These are phyloP conservation scores for Penicillium sp. DNA, from an alignment of 2,329 filamentous ascomycete genomes.

Conservation along the genomic window DNA sequence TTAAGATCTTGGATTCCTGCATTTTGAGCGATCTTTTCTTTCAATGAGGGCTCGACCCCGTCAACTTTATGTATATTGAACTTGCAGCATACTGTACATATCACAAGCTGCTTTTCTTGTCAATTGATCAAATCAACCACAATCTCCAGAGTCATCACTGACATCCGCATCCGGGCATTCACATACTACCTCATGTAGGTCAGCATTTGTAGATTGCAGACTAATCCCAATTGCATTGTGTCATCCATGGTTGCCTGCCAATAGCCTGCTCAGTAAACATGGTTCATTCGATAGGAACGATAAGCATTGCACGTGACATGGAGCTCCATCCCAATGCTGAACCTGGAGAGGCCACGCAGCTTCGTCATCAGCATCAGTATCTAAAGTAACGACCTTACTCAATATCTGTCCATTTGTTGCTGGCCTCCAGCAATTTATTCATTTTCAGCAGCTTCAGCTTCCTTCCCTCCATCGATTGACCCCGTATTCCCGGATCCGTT, in stretches of 20 bases:
- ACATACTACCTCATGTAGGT: too few species aligned
- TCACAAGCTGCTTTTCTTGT: slow-evolving; percentile 1
- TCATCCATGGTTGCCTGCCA: neutral
- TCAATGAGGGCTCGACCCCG: neutral
- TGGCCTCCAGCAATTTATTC: neutral
- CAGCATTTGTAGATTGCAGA: neutral
- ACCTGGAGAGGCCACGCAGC: slow-evolving; percentile 30
- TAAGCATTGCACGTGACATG: slow-evolving; percentile 34
- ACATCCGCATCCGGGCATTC: neutral
- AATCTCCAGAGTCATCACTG: neutral
- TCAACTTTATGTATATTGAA: slow-evolving; percentile 12
- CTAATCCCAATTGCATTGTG: neutral
- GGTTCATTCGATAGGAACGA: slow-evolving; percentile 12
- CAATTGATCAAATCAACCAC: neutral
- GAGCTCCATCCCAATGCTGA: slow-evolving; percentile 19
- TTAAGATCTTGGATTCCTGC: neutral
- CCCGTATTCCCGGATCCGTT: slow-evolving; percentile 6
- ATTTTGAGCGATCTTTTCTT: neutral
- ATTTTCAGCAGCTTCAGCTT: neutral
- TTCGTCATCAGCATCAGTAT: slow-evolving; percentile 11
- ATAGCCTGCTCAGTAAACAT: neutral
- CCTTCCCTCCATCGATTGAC: slow-evolving; percentile 1
- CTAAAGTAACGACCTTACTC: neutral
- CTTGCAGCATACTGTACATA: slow-evolving; percentile 16
- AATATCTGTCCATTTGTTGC: neutral